Evolutionary conservation across 108 stramenopile species (phyloP).

Genomic region (Parietichytrium sp.): DNA sequence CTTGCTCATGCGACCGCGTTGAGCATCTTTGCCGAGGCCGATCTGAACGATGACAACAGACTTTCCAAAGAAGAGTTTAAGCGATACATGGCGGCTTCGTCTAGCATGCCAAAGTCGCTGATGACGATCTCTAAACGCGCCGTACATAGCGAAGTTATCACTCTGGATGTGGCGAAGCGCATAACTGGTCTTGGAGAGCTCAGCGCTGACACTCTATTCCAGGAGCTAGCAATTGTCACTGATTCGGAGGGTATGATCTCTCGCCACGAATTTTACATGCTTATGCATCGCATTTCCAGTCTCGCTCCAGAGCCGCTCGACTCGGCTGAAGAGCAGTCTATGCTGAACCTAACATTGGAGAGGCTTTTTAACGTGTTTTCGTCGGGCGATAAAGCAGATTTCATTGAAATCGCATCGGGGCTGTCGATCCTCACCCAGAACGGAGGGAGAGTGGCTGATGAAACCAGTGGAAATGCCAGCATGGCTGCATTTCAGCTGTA

Average conservation of each 20-base stretch:
- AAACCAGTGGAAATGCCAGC: too few species aligned
- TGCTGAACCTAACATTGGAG: not conserved
- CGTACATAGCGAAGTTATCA: not conserved
- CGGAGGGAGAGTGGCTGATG: not conserved
- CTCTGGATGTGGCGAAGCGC: not conserved
- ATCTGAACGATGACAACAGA: slow-evolving; percentile 35
- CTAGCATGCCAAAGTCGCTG: not conserved
- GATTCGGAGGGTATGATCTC: not conserved
- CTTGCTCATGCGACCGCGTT: not conserved
- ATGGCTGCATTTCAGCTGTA: not conserved
- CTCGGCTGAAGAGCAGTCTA: not conserved
- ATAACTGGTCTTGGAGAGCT: not conserved
- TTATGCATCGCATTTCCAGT: not conserved
- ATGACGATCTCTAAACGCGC: too few species aligned
- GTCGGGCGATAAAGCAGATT: not conserved
- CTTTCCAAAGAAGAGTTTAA: slow-evolving; percentile 39
- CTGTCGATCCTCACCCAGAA: slow-evolving; percentile 22
- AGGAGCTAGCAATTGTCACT: not conserved
- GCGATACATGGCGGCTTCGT: not conserved
- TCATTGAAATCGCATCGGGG: not conserved
- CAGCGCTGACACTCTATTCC: not conserved
- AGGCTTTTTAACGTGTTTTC: not conserved
- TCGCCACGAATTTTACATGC: not conserved
- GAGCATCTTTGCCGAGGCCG: not conserved
- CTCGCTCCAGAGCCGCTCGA: not conserved